Base-by-base conservation (phyloP, 1,139 yeast genomes). In the Meyerozyma smithsonii region DNA sequence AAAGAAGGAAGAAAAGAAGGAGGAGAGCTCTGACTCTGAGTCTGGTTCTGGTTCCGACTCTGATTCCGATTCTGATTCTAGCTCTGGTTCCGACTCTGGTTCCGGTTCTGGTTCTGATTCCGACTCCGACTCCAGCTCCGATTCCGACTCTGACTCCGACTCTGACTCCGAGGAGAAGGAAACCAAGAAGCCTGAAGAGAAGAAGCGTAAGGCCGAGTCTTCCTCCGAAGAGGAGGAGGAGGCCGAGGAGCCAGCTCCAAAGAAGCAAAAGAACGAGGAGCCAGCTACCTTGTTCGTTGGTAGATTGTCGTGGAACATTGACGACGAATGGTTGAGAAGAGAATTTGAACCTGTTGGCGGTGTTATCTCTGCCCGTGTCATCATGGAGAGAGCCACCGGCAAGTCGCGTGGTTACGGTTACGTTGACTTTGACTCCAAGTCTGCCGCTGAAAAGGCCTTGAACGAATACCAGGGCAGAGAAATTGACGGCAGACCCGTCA, bases 381-480 rank as follows among this genome's bases (percentile, higher is more conserved):
- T 92, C 61, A 81, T 83, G 69, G 97, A 92, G 69, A 84, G 94
- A 71, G 85, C 82, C 50, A 76, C 94, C 43, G 96, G 96, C 55
- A 86, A 87, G 70, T 87, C 96, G 41, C 84, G 94, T 77, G 98
- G 98, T 63, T 92, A 85, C 75, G 98, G 98, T 58, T 92, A 92
- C 70, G 96, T 92, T 65, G 98, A 92, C 64, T 92, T 92, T 60
- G 88, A 81, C 55, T 66, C 75, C 55, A 79, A 79, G 56, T 76
- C 78, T 34, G 74, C 72, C 46, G 98, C 97, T 50, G 90, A 87
- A 64, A 82, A 82, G 66, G 97, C 98, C n/a, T 69, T 90, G 49
- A 72, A 72, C 47, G 87, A 83, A 62, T 77, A 74, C 79, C 95
- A 89, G 71, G 97, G 96, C 59, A 79, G 74, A 59, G 97, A 90